Conservation (phyloP, 768 basidiomycete species). For the Paxillus rubicundulus region DNA sequence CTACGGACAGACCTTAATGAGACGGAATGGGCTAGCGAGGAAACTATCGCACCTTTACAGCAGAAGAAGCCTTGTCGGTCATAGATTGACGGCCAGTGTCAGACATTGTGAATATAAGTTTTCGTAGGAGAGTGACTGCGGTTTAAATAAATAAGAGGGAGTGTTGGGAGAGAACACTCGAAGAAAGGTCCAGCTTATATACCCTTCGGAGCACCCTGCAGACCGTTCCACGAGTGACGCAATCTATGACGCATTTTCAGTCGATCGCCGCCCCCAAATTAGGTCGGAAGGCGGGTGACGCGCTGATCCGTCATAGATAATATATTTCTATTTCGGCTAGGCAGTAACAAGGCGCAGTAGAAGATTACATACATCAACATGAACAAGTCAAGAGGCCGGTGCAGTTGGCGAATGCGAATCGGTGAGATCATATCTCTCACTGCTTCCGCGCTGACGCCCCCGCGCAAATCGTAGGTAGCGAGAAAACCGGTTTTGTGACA, state of each 20-base stretch:
- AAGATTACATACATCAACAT: background rate
- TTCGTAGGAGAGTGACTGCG: background rate
- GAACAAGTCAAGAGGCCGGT: background rate
- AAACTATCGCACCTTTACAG: conserved; percentile 43
- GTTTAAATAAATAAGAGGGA: background rate
- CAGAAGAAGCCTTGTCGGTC: conserved; percentile 53
- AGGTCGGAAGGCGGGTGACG: background rate
- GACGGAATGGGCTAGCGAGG: background rate
- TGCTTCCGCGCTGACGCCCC: conserved; percentile 45
- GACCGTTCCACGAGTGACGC: no score
- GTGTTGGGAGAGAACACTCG: background rate
- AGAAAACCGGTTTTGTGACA: conserved; percentile 47
- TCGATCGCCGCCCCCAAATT: background rate
- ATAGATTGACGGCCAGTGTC: conserved; percentile 56
- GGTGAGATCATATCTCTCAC: conserved; percentile 31
- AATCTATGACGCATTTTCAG: conserved; percentile 1
- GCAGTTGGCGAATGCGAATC: conserved; percentile 23
- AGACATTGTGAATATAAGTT: conserved; percentile 44
- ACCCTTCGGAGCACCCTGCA: no score
- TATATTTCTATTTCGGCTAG: no score
- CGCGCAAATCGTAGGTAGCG: conserved; percentile 55
- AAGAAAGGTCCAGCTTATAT: conserved; percentile 3
- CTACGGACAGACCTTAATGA: conserved; percentile 36
- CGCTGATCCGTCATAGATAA: background rate
- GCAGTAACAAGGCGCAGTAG: background rate